A percentile compares a stretch with the other conserved stretches of the same genome.
phyloP scores from a whole-genome alignment of 2,329 filamentous ascomycete species.

The Hymenoscyphus fructigenus region DNA sequence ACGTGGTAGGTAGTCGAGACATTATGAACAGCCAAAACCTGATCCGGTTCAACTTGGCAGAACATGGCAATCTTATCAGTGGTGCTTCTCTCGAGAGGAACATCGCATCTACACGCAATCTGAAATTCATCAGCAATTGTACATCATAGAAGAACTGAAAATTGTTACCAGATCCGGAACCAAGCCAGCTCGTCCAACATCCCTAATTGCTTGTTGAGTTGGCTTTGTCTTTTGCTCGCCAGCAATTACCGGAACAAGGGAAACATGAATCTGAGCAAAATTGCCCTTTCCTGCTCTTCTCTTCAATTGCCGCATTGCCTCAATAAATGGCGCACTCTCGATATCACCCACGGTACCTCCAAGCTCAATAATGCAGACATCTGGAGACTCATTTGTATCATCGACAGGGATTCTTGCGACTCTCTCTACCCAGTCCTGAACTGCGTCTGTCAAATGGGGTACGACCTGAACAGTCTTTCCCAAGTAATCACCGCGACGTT shows the following conservation, averaged over 20 bases:
- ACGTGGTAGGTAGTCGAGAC: slow-evolving; percentile 93
- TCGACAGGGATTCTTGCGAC: slow-evolving; percentile 86
- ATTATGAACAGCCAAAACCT: slow-evolving; percentile 87
- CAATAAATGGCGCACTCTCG: slow-evolving; percentile 83
- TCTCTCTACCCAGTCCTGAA: slow-evolving; percentile 88
- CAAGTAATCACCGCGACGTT: slow-evolving; percentile 64
- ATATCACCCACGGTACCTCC: slow-evolving; percentile 76
- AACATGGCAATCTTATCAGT: slow-evolving; percentile 85
- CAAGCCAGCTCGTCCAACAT: slow-evolving; percentile 65
- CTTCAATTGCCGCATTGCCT: slow-evolving; percentile 79
- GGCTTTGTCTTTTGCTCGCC: slow-evolving; percentile 94
- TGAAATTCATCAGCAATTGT: slow-evolving; percentile 35
- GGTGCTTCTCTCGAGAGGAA: slow-evolving; percentile 68
- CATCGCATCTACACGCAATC: slow-evolving; percentile 92
- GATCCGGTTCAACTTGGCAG: slow-evolving; percentile 82
- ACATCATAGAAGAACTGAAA: neutral
- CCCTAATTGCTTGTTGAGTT: slow-evolving; percentile 85
- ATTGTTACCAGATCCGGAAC: slow-evolving; percentile 30
- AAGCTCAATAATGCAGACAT: slow-evolving; percentile 84
- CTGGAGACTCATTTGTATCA: slow-evolving; percentile 76
- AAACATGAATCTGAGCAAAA: slow-evolving; percentile 83
- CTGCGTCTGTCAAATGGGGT: slow-evolving; percentile 86
- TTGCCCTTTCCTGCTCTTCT: slow-evolving; percentile 72
- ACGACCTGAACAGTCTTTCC: slow-evolving; percentile 89
- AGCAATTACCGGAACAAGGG: slow-evolving; percentile 70